A percentile compares a stretch with the other conserved stretches of the same genome.
phyloP scores from a whole-genome alignment of 371 early-diverging fungal genomes.

The Chytridium lagenaria region DNA sequence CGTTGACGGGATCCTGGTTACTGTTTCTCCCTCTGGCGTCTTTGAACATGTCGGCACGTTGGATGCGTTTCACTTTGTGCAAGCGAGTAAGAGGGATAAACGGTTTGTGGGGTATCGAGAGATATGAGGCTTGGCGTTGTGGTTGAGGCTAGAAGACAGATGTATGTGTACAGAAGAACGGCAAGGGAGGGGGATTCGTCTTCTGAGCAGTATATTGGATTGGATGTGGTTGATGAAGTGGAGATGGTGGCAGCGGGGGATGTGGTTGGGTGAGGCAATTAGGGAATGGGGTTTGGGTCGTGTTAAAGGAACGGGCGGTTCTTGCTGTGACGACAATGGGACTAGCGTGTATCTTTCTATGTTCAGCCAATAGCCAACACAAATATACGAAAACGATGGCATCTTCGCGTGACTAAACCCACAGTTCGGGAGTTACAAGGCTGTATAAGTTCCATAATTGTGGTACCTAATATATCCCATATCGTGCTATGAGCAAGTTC shows the following conservation, averaged over 20 bases:
- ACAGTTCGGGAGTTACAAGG: too few species aligned
- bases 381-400: too few species aligned
- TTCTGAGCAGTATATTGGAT: conserved; percentile 48
- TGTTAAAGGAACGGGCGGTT: neutral
- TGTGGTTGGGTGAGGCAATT: neutral
- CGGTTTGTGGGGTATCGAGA: conserved; percentile 66
- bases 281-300: neutral
- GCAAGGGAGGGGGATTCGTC: neutral
- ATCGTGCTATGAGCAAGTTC: too few species aligned
- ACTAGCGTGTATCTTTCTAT: neutral
- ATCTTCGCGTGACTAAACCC: too few species aligned
- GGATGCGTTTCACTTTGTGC: conserved; percentile 80
- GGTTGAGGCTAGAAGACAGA: conserved; percentile 71
- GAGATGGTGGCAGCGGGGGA: neutral
- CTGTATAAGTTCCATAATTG: too few species aligned
- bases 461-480: too few species aligned
- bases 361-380: too few species aligned
- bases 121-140: conserved; percentile 61
- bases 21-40: conserved; percentile 42
- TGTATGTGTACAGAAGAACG: conserved; percentile 64
- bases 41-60: conserved; percentile 66
- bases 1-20: conserved; percentile 76
- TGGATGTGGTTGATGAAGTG: conserved; percentile 27
- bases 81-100: conserved; percentile 79
- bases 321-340: neutral